phyloP scores from a whole-genome alignment of 768 basidiomycete genomes.

The Lactarius hatsudake region DNA sequence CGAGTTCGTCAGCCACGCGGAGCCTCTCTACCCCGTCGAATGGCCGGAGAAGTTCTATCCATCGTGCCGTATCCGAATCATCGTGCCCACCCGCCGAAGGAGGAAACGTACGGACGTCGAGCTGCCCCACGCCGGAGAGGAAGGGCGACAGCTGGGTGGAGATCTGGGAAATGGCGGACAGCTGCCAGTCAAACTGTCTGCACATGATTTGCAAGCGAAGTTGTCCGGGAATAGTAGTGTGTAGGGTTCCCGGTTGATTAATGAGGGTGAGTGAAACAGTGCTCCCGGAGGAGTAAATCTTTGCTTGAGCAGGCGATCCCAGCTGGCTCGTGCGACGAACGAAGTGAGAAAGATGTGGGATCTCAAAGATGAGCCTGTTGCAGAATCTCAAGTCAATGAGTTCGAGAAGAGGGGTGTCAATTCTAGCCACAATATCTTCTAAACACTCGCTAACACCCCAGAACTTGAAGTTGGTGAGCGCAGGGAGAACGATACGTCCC shows the following conservation, averaged over 20 bases:
- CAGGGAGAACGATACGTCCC: not conserved
- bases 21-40: not conserved
- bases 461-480: not conserved
- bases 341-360: slow-evolving; percentile 5
- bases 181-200: slow-evolving; percentile 3
- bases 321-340: not conserved
- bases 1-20: not conserved
- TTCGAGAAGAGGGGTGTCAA: not conserved
- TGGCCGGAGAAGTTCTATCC: slow-evolving; percentile 7
- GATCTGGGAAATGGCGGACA: slow-evolving; percentile 3
- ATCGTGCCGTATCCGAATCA: not conserved
- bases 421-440: not conserved
- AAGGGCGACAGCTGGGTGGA: not conserved
- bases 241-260: not conserved
- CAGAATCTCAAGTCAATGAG: not conserved
- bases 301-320: not conserved
- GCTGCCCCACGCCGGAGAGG: not conserved
- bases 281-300: not conserved
- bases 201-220: not conserved
- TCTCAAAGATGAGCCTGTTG: slow-evolving; percentile 6
- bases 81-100: not conserved
- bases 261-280: not conserved
- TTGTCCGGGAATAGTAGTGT: not conserved
- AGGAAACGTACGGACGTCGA: not conserved
- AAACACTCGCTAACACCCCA: slow-evolving; percentile 9